Conservation (phyloP, 2,329 filamentous ascomycete species). For the Monosporascus ibericus region DNA sequence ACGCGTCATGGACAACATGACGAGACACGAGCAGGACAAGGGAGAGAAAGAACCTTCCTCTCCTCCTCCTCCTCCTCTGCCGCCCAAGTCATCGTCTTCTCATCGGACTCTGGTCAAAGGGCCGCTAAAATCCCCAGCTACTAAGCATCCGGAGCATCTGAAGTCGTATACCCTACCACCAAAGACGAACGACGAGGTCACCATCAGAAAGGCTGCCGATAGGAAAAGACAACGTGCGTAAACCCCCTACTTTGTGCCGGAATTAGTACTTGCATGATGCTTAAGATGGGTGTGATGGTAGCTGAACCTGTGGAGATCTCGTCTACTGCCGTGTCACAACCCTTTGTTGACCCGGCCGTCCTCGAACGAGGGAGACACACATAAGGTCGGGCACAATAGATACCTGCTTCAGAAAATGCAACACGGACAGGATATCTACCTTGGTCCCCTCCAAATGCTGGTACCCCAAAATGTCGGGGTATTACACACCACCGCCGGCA, state of each 20-base stretch:
- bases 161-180: constrained; percentile 4
- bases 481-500: too few species aligned
- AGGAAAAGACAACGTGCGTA: not conserved
- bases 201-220: constrained; percentile 1
- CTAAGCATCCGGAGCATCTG: not conserved
- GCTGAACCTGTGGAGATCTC: constrained; percentile 20
- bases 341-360: constrained; percentile 25
- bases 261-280: too few species aligned
- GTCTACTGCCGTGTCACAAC: constrained; percentile 23
- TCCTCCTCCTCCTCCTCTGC: not conserved
- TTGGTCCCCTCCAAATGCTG: too few species aligned
- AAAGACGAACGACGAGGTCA: not conserved
- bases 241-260: not conserved
- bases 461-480: too few species aligned
- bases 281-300: constrained; percentile 1
- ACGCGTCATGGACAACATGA: too few species aligned
- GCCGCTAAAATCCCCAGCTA: not conserved
- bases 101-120: constrained; percentile 4
- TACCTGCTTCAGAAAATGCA: too few species aligned
- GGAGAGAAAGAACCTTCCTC: not conserved
- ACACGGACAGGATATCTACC: too few species aligned
- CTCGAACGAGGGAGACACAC: constrained; percentile 15
- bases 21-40: not conserved
- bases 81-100: not conserved
- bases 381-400: too few species aligned